Evolutionary conservation across 2,329 filamentous ascomycete species (phyloP).

Genomic region (Cladobotryum mycophilum): DNA sequence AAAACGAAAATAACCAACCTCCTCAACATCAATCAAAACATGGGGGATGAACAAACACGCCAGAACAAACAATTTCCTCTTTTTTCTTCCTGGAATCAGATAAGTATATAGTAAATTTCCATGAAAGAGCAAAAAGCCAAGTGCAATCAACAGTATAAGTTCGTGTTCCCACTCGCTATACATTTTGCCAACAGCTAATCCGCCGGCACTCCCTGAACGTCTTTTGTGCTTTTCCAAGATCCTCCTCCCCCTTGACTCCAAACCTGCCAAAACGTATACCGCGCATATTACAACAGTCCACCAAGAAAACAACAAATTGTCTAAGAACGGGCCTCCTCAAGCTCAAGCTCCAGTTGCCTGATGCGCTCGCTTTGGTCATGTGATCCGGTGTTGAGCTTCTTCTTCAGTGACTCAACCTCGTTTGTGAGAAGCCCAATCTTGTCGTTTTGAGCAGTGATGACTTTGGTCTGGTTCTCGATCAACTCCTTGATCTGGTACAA

Average conservation of each 20-base stretch:
- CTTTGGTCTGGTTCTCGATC: constrained; percentile 68
- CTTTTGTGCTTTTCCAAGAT: constrained; percentile 8
- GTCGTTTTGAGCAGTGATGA: constrained; percentile 70
- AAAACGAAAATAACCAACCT: too few species aligned
- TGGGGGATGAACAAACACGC: too few species aligned
- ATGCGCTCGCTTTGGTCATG: constrained; percentile 63
- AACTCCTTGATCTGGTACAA: constrained; percentile 72
- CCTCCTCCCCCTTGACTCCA: constrained; percentile 1
- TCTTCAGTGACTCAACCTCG: constrained; percentile 78
- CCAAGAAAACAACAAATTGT: neutral
- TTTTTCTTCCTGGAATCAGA: too few species aligned
- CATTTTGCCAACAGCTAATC: neutral
- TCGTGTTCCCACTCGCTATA: neutral
- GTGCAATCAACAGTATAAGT: neutral
- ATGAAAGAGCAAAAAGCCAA: too few species aligned
- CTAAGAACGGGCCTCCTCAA: constrained; percentile 57
- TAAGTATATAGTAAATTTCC: too few species aligned
- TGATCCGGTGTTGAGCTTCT: constrained; percentile 53
- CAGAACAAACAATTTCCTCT: too few species aligned
- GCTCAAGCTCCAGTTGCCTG: constrained; percentile 59
- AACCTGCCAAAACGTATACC: neutral
- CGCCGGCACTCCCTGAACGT: neutral
- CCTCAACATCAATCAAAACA: too few species aligned
- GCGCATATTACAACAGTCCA: neutral
- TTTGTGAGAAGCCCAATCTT: constrained; percentile 63